phyloP scores from a whole-genome alignment of 495 filamentous ascomycete genomes.

The Penicillium fimorum region DNA sequence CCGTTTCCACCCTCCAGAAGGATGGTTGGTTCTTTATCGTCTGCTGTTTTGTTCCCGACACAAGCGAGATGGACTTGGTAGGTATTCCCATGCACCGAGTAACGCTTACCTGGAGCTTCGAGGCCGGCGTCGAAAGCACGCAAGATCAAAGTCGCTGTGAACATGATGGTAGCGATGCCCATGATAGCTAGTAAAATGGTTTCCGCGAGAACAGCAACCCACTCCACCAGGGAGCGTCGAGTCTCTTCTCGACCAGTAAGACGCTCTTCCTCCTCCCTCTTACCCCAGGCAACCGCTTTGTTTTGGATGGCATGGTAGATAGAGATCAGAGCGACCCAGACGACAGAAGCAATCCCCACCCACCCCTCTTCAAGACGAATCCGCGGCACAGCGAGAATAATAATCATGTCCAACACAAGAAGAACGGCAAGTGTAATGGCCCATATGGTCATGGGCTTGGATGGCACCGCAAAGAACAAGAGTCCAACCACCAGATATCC shows the following conservation, averaged over 20 bases:
- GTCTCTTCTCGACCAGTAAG: slow-evolving; percentile 89
- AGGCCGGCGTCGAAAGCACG: slow-evolving; percentile 74
- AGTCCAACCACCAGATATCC: slow-evolving; percentile 73
- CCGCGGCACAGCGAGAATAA: slow-evolving; percentile 69
- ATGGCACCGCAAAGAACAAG: slow-evolving; percentile 82
- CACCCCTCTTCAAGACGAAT: slow-evolving; percentile 82
- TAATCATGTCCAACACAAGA: slow-evolving; percentile 73
- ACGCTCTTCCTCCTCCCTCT: slow-evolving; percentile 85
- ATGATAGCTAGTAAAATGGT: slow-evolving; percentile 67
- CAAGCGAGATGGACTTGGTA: slow-evolving; percentile 87
- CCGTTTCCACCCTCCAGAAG: slow-evolving; percentile 78
- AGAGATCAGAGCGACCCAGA: slow-evolving; percentile 69
- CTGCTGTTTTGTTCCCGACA: slow-evolving; percentile 59
- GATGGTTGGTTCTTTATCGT: slow-evolving; percentile 59
- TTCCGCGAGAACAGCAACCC: slow-evolving; percentile 77
- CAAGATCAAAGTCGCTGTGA: slow-evolving; percentile 75
- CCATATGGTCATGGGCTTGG: slow-evolving; percentile 68
- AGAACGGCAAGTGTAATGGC: slow-evolving; percentile 64
- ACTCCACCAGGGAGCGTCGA: slow-evolving; percentile 75
- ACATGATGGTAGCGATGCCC: slow-evolving; percentile 62
- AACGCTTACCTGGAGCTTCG: slow-evolving; percentile 64
- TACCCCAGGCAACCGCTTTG: slow-evolving; percentile 84
- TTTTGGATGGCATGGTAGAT: slow-evolving; percentile 61
- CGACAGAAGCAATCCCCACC: slow-evolving; percentile 80
- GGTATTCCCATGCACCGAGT: slow-evolving; percentile 74